Evolutionary conservation across 2,329 filamentous ascomycete species (phyloP), one percentile per base, ranked within the genome.

Genomic region (Cucurbitaria berberidis): DNA sequence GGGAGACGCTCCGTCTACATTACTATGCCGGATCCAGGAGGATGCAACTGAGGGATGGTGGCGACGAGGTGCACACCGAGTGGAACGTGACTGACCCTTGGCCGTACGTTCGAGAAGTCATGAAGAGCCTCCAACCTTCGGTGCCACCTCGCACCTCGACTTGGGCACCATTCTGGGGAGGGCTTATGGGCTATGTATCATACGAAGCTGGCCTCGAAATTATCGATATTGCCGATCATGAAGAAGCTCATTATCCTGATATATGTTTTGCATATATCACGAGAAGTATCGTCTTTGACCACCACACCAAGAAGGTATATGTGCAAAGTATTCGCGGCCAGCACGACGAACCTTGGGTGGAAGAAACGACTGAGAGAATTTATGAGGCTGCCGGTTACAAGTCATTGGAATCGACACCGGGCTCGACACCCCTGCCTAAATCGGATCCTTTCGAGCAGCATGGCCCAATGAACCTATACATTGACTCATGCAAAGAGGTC

Each of bases 101-200:
- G 72, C 58, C 63, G 3, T 77, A 73, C 36, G 56, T 82, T 5
- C 74, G 74, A 39, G 59, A 60, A 3, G 70, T 77, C 26, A 77
- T 80, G 69, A 57, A 68, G 30, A 50, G 62, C 7, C 70, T 75
- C 5, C 70, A 63, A 47, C 74, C 73, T 18, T 54, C 53, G 22
- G 61, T 48, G 26, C 57, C 55, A 39, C 72, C 72, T 32, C 55
- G 53, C 1, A 68, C 59, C 13, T 45, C 59, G 6, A 74, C 67
- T 8, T 72, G 67, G 30, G 76, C 76, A 0, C 84, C 89, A 0
- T 96, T 96, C 69, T 86, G 90, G 74, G 92, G 91, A 45, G 92
- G 92, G 0, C 87, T 96, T 53, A 85, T 96, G 76, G 92, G 92
- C 0, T 96, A 89, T 66, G 83, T 91, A 45, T 91, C 90, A 0